Conservation (phyloP, 1,284 basidiomycete genomes). For the Anthracocystis setariae region DNA sequence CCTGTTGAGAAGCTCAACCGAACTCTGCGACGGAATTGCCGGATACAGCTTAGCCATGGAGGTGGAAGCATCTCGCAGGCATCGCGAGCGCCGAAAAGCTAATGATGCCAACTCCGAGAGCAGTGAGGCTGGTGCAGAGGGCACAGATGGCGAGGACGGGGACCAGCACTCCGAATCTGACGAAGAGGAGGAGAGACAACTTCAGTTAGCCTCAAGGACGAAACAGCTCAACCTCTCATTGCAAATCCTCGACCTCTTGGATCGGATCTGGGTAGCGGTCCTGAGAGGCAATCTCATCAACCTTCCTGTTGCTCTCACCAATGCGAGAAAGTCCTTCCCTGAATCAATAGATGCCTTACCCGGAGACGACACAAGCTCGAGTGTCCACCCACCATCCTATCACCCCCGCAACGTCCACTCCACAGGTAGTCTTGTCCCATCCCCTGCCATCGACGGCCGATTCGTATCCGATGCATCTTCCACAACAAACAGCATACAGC, state of each 20-base stretch:
- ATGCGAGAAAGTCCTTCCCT: slow-evolving; percentile 27
- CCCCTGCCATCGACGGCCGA: slow-evolving; percentile 35
- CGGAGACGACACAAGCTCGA: neutral
- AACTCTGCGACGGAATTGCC: slow-evolving; percentile 56
- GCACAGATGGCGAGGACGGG: neutral
- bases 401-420: slow-evolving; percentile 7
- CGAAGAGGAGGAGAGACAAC: slow-evolving; percentile 26
- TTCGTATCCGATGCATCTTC: slow-evolving; percentile 12
- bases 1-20: slow-evolving; percentile 54
- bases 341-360: slow-evolving; percentile 8
- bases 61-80: slow-evolving; percentile 7
- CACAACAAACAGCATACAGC: neutral
- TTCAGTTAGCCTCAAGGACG: slow-evolving; percentile 15
- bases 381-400: neutral
- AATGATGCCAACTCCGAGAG: neutral
- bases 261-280: slow-evolving; percentile 57
- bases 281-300: slow-evolving; percentile 48
- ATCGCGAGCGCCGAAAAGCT: slow-evolving; percentile 12
- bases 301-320: slow-evolving; percentile 29
- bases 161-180: slow-evolving; percentile 16
- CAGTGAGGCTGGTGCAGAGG: neutral
- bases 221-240: slow-evolving; percentile 48
- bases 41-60: slow-evolving; percentile 53
- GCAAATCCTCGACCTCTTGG: slow-evolving; percentile 52
- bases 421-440: slow-evolving; percentile 35